Evolutionary conservation across 164 flowering plant species (phyloP), one percentile per base, ranked within the genome.

Genomic region (Stephania japonica): DNA sequence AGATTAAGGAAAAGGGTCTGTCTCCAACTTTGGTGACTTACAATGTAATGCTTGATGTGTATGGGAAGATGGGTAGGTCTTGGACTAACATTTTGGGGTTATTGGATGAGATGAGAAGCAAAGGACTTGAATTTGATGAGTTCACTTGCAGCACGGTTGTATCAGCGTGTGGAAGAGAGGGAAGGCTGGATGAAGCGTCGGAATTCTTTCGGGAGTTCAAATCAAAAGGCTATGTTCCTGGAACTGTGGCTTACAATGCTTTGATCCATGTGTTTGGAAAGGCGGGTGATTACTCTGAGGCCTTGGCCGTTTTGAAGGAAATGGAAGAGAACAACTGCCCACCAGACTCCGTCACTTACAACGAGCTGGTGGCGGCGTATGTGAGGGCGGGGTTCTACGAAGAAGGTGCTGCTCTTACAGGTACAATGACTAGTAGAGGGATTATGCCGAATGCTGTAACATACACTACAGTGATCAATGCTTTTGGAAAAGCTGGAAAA

Each of bases 101-200:
- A 21, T 80, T 94, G 78, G 89, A 89, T 83, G 97, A 92, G 75
- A 94, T 94, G 88, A 84, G 70, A 70, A 82, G 78, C 67, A 71
- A 77, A 66, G 90, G 92, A 49, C 85, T 92, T 59, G 81, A 82
- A 32, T 89, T 87, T 63, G 98, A 94, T 79, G 97, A 94, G 70
- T 92, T 92, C 70, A 94, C 97, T 73, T 91, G 92, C 59, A 92
- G 98, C 65, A 92, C 97, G 14, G 97, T 94, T 71, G 81, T 94
- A 77, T 83, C 98, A 13, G 97, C 97, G 26, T 94, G 93, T 82
- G 95, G 90, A 27, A 84, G 97, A 73, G 97, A 94, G 73, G 98
- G 98, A 9, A 47, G 87, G 82, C 72, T 90, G 75, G 83, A 84
- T 42, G 93, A 94, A 80, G 98, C 98, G 7, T 85, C 79, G 24